phyloP scores from a whole-genome alignment of 2,329 filamentous ascomycete species.

The Fusarium cicatricum region DNA sequence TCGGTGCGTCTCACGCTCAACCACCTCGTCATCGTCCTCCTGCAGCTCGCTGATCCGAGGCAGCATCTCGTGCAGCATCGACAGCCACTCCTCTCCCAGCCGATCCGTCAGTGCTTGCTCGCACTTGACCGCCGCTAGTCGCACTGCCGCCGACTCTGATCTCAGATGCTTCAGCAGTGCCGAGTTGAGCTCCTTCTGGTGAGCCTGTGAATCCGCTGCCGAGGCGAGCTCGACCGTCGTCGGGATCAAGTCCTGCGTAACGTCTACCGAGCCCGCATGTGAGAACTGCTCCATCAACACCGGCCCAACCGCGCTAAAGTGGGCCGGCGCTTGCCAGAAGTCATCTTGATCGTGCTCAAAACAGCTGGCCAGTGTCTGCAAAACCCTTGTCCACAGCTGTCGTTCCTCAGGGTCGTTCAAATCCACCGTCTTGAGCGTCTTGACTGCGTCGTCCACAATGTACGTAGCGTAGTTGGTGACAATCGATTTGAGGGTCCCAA shows the following conservation, averaged over 20 bases:
- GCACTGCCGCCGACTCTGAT: slow-evolving; percentile 73
- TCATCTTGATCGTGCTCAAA: slow-evolving; percentile 93
- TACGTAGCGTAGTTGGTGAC: slow-evolving; percentile 93
- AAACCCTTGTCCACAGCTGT: slow-evolving; percentile 72
- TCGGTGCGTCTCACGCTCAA: slow-evolving; percentile 86
- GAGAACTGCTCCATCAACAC: slow-evolving; percentile 74
- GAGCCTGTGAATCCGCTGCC: slow-evolving; percentile 83
- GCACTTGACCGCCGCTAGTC: slow-evolving; percentile 83
- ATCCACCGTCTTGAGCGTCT: slow-evolving; percentile 62
- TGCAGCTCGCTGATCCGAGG: slow-evolving; percentile 95
- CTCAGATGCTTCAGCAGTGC: slow-evolving; percentile 81
- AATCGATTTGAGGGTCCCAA: slow-evolving; percentile 87
- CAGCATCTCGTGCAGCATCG: slow-evolving; percentile 91
- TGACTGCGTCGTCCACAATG: slow-evolving; percentile 77
- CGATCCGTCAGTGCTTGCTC: slow-evolving; percentile 81
- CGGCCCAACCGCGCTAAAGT: slow-evolving; percentile 77
- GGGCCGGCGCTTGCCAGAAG: slow-evolving; percentile 93
- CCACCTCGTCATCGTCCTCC: slow-evolving; percentile 94
- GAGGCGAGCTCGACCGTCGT: slow-evolving; percentile 81
- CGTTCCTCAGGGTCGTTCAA: slow-evolving; percentile 60
- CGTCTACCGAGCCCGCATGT: slow-evolving; percentile 54
- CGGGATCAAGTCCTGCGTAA: slow-evolving; percentile 69
- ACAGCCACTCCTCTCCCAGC: slow-evolving; percentile 92
- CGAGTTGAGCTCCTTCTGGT: slow-evolving; percentile 89
- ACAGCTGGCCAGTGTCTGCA: slow-evolving; percentile 75